Evolutionary conservation across 2,329 filamentous ascomycete genomes (phyloP), one percentile per base, ranked within the genome.

Genomic region (Fusarium denticulatum): DNA sequence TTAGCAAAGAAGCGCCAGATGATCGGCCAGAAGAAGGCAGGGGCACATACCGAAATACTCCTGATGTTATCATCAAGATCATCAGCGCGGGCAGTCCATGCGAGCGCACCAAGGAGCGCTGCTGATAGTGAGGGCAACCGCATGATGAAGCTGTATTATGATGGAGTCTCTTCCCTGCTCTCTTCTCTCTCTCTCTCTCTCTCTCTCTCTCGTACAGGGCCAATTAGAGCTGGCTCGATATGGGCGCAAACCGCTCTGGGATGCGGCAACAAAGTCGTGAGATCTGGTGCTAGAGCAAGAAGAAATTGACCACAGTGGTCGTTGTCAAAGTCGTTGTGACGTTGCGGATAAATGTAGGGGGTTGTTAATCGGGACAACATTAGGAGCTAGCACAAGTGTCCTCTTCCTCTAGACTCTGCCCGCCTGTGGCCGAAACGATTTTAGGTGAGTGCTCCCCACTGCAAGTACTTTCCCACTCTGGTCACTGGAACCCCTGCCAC

Each of bases 11-110:
- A 49, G 24, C 30, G 24, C 28, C 28, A 52, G 14, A 32, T 18
- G 39, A 43, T 39, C 22, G n/a, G 37, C 22, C 39, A 32, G 30
- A 24, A 60, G 40, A 57, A 34, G 15, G 36, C 36, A 32, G n/a
- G 55, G 20, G 55, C 39, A 78, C 85, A 69, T 81, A 87, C 86
- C 80, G 83, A 82, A 76, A 88, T 87, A 81, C 86, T 87, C 83
- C 86, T 87, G 74, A 87, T 81, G 43, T 86, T 90, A 8, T 72
- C 72, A 72, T 86, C 74, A 69, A 86, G 86, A 53, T 84, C 86
- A 47, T 80, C 73, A 78, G 90, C 86, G 66, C 85, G 81, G 71
- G 85, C 84, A 66, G 83, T 86, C 81, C 87, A 86, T 69, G 88
- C 84, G 71, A 85, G 81, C 63, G 86, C 84, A 78, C 86, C 86